Evolutionary conservation across 352 stramenopile species (phyloP), one percentile per base, ranked within the genome.

Genomic region (Saprolegnia diclina): DNA sequence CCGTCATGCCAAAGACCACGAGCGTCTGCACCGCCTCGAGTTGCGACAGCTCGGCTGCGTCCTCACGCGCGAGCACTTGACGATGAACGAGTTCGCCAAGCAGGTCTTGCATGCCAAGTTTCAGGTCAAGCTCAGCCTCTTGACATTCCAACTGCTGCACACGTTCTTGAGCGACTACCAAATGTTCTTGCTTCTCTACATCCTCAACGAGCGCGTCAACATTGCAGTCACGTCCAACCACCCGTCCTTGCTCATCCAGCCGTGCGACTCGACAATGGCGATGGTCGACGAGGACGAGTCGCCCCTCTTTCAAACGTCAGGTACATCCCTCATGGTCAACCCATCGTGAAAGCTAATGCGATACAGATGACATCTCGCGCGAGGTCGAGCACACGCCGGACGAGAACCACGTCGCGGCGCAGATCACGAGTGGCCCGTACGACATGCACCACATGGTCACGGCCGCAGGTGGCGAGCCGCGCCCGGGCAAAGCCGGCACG

Each of bases 31-130:
- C 65, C 74, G 88, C 45, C 74, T 84, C 44, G 86, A 94, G 65
- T 67, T 94, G 67, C 82, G 82, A 16, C 76, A 74, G 21, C 74
- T 94, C 5, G 80, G 79, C 65, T 76, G 89, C 40, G 72, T 94
- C 26, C 84, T 89, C 50, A 77, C 80, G 11, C 77, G 76, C 9
- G 75, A 86, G 35, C 83, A 94, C 70, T 65, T 94, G 48, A 75
- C 72, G 21, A 67, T 77, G 32, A 94, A 83, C 71, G 86, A 94
- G 75, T 94, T 91, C 62, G 83, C 84, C 38, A 76, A 87, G 42
- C 81, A 90, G 53, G 79, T 92, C 26, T 69, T 92, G 35, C 84
- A 87, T 56, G 86, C 77, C 79, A 94, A 92, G 74, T 94, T 94
- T 67, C 88, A 90, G 32, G 74, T 92, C 19, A 77, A 91, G 71